Evolutionary conservation across 75 land plant species (phyloP).

Genomic region (Azolla pinnata): DNA sequence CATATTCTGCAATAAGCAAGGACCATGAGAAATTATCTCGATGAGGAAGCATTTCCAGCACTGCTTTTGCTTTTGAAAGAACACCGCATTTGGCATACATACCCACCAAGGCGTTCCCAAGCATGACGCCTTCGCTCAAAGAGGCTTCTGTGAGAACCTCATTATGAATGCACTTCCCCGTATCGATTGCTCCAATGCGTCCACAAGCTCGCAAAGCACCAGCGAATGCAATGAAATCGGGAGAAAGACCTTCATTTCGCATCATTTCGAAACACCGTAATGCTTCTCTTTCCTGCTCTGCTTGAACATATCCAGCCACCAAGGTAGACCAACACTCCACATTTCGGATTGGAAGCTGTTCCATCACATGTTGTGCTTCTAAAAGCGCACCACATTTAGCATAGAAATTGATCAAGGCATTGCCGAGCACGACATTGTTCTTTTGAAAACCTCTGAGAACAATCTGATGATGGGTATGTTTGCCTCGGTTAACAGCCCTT

Average conservation of each 20-base stretch:
- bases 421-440: slow-evolving; percentile 18
- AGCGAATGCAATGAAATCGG: background rate
- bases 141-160: background rate
- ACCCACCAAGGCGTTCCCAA: no score
- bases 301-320: slow-evolving; percentile 22
- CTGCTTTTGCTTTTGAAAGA: background rate
- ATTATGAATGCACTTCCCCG: background rate
- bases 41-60: background rate
- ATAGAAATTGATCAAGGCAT: slow-evolving; percentile 30
- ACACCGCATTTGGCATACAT: no score
- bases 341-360: slow-evolving; percentile 14
- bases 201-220: background rate
- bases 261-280: slow-evolving; percentile 21
- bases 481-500: slow-evolving; percentile 19
- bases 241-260: slow-evolving; percentile 4
- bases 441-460: slow-evolving; percentile 8
- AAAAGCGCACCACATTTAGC: slow-evolving; percentile 34
- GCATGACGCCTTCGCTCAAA: background rate
- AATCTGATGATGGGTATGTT: slow-evolving; percentile 16
- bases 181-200: background rate
- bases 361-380: slow-evolving; percentile 24
- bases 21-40: background rate
- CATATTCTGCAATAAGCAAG: background rate
- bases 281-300: slow-evolving; percentile 22
- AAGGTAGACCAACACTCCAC: slow-evolving; percentile 33